Conservation (phyloP, 768 basidiomycete species). For the Strobilomyces dryophilus region DNA sequence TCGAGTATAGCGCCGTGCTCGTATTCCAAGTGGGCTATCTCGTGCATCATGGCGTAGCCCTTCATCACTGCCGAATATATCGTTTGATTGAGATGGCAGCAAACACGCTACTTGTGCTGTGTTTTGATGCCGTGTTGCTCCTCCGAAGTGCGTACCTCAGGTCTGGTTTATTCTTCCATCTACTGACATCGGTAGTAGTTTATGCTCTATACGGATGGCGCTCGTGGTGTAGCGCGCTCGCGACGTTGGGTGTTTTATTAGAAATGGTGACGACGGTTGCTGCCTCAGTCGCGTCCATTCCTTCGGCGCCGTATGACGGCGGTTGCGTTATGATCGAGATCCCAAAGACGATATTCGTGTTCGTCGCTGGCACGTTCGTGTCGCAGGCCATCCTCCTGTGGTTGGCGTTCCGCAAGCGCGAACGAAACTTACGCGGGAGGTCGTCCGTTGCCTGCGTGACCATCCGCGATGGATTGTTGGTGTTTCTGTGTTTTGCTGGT, state of each 20-base stretch:
- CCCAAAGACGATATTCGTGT: constrained; percentile 3
- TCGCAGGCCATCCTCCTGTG: constrained; percentile 18
- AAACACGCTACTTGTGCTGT: constrained; percentile 10
- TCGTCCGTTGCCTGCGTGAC: constrained; percentile 14
- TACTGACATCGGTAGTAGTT: constrained; percentile 10
- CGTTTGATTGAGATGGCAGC: constrained; percentile 11
- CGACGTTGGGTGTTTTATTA: constrained; percentile 2
- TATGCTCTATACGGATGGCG: constrained; percentile 14
- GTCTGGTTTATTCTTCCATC: neutral
- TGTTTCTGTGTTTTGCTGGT: constrained; percentile 15
- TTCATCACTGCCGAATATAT: constrained; percentile 10
- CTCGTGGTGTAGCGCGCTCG: neutral
- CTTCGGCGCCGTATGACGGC: constrained; percentile 11
- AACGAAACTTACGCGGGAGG: neutral
- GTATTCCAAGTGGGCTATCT: constrained; percentile 5
- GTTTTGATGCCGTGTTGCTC: constrained; percentile 17
- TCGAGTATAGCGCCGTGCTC: constrained; percentile 4
- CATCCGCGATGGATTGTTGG: constrained; percentile 21
- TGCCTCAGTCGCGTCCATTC: neutral
- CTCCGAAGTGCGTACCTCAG: constrained; percentile 18
- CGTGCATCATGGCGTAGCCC: neutral
- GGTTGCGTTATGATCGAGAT: constrained; percentile 7
- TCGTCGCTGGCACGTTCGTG: constrained; percentile 3
- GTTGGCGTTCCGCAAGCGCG: constrained; percentile 15
- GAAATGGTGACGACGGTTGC: constrained; percentile 8